Percentiles rank a stretch among this genome's conserved stretches.
phyloP scores from a whole-genome alignment of 768 basidiomycete genomes.

The Harrya chromipes region DNA sequence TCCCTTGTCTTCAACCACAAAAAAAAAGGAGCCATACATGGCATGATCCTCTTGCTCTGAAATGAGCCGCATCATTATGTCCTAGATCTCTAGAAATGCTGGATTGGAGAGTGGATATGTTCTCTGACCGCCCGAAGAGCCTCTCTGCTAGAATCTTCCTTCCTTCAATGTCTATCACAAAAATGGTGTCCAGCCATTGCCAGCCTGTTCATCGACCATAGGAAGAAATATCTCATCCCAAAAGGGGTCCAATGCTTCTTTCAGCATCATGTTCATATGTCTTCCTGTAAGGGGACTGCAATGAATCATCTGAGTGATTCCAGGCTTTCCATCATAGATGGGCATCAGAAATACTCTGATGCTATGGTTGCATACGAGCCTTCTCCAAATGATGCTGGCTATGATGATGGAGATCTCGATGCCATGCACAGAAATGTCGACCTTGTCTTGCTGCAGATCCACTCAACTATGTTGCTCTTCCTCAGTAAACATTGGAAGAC shows the following conservation, averaged over 20 bases:
- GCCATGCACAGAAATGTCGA: neutral
- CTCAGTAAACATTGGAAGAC: neutral
- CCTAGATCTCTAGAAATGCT: neutral
- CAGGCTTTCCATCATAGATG: neutral
- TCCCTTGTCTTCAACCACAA: constrained; percentile 7
- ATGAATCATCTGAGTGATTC: constrained; percentile 12
- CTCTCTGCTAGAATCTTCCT: neutral
- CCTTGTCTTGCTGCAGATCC: neutral
- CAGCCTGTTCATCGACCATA: neutral
- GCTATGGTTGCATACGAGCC: neutral
- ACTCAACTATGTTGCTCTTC: neutral
- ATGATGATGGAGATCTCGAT: constrained; percentile 2
- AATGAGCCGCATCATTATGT: neutral
- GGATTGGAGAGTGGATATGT: neutral
- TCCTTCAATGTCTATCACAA: neutral
- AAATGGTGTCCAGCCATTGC: neutral
- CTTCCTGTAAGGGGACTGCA: neutral
- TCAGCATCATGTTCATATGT: neutral
- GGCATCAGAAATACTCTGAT: neutral
- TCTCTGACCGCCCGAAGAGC: neutral
- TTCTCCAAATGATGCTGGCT: constrained; percentile 6
- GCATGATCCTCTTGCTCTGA: neutral
- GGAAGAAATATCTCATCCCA: constrained; percentile 6
- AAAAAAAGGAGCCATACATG: constrained; percentile 16
- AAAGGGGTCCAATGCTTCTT: constrained; percentile 3